These are phyloP conservation scores for Pichia sp. DNA, from an alignment of 1,139 yeast species.

Conservation along the genomic window DNA sequence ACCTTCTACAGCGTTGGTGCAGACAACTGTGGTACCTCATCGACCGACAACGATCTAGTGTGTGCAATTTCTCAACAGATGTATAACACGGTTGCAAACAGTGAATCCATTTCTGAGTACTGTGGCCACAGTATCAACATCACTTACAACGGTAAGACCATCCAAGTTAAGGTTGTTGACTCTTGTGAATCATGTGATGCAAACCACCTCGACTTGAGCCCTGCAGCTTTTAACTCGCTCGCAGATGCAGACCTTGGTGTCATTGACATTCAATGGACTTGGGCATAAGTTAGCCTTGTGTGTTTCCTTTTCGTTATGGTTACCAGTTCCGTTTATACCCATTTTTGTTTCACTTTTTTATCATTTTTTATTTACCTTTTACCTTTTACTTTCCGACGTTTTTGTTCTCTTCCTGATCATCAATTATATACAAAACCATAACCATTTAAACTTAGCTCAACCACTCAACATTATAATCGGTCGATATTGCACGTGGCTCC, in stretches of 20 bases:
- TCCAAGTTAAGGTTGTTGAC: slow-evolving; percentile 46
- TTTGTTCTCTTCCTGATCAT: too few relatives aligned
- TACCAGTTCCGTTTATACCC: too few relatives aligned
- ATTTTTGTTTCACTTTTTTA: too few relatives aligned
- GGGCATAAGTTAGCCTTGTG: too few relatives aligned
- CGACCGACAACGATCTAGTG: slow-evolving; percentile 25
- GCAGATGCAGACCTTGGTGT: slow-evolving; percentile 43
- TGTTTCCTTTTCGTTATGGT: too few relatives aligned
- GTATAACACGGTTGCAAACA: slow-evolving; percentile 23
- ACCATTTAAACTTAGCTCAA: too few relatives aligned
- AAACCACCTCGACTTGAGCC: slow-evolving; percentile 45
- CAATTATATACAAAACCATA: too few relatives aligned
- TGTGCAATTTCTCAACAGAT: slow-evolving; percentile 28
- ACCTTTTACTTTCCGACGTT: too few relatives aligned
- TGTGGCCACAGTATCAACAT: slow-evolving; percentile 46
- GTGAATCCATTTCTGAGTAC: slow-evolving; percentile 29
- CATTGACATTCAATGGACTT: slow-evolving; percentile 40
- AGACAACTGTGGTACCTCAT: slow-evolving; percentile 30
- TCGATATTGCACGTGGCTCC: too few relatives aligned
- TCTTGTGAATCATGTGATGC: slow-evolving; percentile 45
- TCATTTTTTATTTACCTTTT: too few relatives aligned
- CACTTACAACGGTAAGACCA: slow-evolving; percentile 36
- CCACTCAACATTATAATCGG: too few relatives aligned
- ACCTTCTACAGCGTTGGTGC: slow-evolving; percentile 28
- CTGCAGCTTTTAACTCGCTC: slow-evolving; percentile 42